Percentiles rank a stretch among this genome's conserved stretches.
These are phyloP conservation scores for Trifolium fragiferum DNA, from an alignment of 306 rosid genomes.

Conservation along the genomic window DNA sequence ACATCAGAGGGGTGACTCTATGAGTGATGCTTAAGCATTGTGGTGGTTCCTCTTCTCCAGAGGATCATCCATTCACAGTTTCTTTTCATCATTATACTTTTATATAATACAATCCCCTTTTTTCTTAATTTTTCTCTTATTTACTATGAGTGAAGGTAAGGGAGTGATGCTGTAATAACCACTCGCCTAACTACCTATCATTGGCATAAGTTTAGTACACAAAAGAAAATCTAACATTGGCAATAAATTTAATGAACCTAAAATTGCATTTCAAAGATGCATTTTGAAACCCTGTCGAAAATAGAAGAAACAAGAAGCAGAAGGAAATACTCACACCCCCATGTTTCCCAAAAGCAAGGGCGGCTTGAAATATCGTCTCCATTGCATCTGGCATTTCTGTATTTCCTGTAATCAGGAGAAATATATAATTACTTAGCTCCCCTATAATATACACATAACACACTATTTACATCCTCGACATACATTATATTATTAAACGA, in stretches of 20 bases:
- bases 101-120: background rate
- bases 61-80: background rate
- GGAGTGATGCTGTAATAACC: background rate
- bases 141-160: background rate
- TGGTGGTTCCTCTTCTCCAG: background rate
- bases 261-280: constrained; percentile 27
- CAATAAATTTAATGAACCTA: constrained; percentile 14
- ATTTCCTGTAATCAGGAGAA: constrained; percentile 68
- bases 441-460: background rate
- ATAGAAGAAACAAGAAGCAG: constrained; percentile 36
- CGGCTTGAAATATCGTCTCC: constrained; percentile 95
- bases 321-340: constrained; percentile 82
- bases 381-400: constrained; percentile 99
- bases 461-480: background rate
- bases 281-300: background rate
- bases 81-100: constrained; percentile 12
- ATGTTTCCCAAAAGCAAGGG: constrained; percentile 84
- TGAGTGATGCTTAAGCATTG: background rate
- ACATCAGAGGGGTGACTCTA: background rate
- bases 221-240: constrained; percentile 27
- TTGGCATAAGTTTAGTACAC: background rate
- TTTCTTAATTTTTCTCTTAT: background rate
- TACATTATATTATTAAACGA: constrained; percentile 9
- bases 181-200: background rate
- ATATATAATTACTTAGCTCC: background rate